phyloP scores from a whole-genome alignment of 305 asterid species.

The Fraxinus nigra region DNA sequence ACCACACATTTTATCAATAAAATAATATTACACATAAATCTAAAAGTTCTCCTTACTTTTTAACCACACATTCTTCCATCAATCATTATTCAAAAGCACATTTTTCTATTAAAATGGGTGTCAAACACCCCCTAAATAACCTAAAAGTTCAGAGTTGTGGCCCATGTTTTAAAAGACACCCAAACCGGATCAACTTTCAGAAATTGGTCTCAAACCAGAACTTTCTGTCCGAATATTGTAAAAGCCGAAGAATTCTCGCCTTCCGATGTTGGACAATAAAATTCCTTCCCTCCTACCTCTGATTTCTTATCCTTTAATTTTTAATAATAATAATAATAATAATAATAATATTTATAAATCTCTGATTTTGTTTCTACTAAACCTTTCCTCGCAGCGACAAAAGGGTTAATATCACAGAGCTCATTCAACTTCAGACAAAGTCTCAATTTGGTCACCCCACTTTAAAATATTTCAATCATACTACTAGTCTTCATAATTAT shows the following conservation, averaged over 20 bases:
- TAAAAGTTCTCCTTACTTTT: no score
- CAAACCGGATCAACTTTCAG: neutral
- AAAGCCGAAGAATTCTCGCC: neutral
- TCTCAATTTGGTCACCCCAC: neutral
- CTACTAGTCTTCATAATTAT: neutral
- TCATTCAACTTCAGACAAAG: neutral
- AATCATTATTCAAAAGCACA: no score
- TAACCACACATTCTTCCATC: no score
- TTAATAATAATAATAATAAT: no score
- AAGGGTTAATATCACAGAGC: neutral
- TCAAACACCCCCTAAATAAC: neutral
- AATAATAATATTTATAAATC: no score
- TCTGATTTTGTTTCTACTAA: neutral
- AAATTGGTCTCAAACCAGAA: neutral
- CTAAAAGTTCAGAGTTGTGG: neutral
- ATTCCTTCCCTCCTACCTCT: neutral
- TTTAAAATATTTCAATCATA: neutral
- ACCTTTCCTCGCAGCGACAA: neutral
- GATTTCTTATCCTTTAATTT: neutral
- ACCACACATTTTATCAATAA: no score
- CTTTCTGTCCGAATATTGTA: neutral
- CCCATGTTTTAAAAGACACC: neutral
- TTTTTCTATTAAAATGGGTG: no score
- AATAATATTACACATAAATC: no score
- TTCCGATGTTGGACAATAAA: neutral